Conservation (phyloP, 495 filamentous ascomycete genomes). For the Clavariopsis aquatica region DNA sequence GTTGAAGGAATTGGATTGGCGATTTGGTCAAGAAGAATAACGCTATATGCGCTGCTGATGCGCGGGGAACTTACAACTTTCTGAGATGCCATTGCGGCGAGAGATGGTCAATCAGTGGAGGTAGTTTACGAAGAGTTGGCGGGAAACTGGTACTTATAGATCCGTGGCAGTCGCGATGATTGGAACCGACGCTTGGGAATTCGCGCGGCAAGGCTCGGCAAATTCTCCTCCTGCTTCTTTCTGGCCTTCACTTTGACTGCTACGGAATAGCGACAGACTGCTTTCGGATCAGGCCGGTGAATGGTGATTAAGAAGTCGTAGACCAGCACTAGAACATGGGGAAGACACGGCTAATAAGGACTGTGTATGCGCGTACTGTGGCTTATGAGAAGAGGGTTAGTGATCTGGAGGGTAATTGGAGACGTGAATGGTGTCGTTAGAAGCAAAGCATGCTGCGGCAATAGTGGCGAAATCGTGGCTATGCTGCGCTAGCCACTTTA, state of each 20-base stretch:
- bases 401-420: neutral
- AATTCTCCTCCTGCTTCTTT: neutral
- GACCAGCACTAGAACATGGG: neutral
- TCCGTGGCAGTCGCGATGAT: neutral
- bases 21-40: too few relatives aligned
- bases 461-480: neutral
- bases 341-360: neutral
- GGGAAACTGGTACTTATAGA: neutral
- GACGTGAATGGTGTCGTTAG: neutral
- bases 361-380: neutral
- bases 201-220: constrained; percentile 14
- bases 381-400: neutral
- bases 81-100: constrained; percentile 14
- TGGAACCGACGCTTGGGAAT: neutral
- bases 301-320: neutral
- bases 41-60: neutral
- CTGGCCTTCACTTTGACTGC: too few relatives aligned
- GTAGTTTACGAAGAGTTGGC: neutral
- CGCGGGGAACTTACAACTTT: constrained; percentile 23
- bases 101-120: neutral
- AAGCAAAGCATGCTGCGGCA: neutral
- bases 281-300: neutral
- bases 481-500: neutral
- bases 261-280: neutral
- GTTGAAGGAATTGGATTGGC: neutral